These are phyloP conservation scores for Xylariaceae sp. DNA, from an alignment of 2,329 filamentous ascomycete genomes.

Conservation along the genomic window DNA sequence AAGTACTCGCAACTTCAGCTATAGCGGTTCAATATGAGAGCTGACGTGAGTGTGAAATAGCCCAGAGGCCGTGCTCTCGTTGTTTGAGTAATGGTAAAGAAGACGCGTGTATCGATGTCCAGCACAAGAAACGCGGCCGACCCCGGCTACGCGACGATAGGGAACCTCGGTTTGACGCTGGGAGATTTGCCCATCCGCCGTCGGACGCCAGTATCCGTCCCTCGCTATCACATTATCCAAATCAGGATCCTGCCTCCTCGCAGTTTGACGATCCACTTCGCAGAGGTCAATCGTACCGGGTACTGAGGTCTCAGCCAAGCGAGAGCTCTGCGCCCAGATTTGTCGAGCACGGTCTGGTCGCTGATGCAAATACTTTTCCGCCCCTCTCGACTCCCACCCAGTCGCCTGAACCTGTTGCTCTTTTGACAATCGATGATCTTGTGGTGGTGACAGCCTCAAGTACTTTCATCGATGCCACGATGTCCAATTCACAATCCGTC, in stretches of 20 bases:
- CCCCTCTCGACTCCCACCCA: slow-evolving; percentile 40
- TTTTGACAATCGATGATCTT: slow-evolving; percentile 51
- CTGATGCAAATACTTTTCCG: slow-evolving; percentile 48
- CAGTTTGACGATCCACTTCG: slow-evolving; percentile 46
- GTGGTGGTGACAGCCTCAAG: slow-evolving; percentile 55
- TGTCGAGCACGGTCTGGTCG: slow-evolving; percentile 45
- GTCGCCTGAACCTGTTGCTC: slow-evolving; percentile 51
- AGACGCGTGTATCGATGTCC: slow-evolving; percentile 76
- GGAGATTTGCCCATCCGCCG: slow-evolving; percentile 42
- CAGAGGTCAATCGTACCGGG: slow-evolving; percentile 46
- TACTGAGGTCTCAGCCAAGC: slow-evolving; percentile 52
- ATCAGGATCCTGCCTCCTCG: slow-evolving; percentile 39
- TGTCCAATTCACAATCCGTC: slow-evolving; percentile 14
- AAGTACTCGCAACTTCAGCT: too few relatives aligned
- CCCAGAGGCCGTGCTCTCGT: slow-evolving; percentile 73
- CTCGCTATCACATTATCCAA: slow-evolving; percentile 48
- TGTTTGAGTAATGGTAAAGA: slow-evolving; percentile 76
- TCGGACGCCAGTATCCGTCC: slow-evolving; percentile 44
- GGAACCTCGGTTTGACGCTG: slow-evolving; percentile 54
- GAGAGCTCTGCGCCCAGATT: slow-evolving; percentile 47
- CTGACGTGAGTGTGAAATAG: slow-evolving; percentile 41
- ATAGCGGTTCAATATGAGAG: slow-evolving; percentile 4
- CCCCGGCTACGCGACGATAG: slow-evolving; percentile 72
- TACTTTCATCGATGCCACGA: slow-evolving; percentile 52
- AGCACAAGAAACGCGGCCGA: slow-evolving; percentile 79